Conservation (phyloP, 768 basidiomycete species). For the Rhodocollybia butyracea region DNA sequence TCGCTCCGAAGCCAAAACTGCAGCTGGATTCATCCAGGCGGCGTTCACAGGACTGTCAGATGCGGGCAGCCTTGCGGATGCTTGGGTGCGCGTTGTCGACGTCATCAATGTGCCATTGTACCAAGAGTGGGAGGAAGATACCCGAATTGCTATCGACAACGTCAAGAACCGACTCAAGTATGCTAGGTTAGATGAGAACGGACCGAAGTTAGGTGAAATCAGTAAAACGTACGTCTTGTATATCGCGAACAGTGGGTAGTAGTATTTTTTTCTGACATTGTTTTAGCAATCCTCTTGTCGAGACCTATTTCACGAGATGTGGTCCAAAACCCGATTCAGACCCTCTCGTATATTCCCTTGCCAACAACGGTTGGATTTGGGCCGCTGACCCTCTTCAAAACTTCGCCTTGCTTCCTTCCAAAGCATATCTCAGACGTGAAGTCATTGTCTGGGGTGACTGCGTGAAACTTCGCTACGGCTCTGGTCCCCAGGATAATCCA, state of each 20-base stretch:
- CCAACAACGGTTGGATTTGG: constrained; percentile 99
- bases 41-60: constrained; percentile 52
- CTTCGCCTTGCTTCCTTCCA: constrained; percentile 90
- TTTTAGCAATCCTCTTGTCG: constrained; percentile 77
- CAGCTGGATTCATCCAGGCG: constrained; percentile 74
- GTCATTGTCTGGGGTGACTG: constrained; percentile 99
- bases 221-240: constrained; percentile 54
- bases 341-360: constrained; percentile 70
- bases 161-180: constrained; percentile 79
- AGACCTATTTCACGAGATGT: constrained; percentile 90
- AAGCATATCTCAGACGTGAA: constrained; percentile 92
- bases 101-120: constrained; percentile 89
- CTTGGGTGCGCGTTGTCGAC: constrained; percentile 79
- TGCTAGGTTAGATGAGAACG: constrained; percentile 75
- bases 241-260: not conserved
- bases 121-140: constrained; percentile 82
- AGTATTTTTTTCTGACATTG: constrained; percentile 4
- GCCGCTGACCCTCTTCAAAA: constrained; percentile 90
- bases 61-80: constrained; percentile 54
- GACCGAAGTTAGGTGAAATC: constrained; percentile 83
- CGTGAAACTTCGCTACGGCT: constrained; percentile 95
- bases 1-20: constrained; percentile 54
- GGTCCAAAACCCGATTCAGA: constrained; percentile 38
- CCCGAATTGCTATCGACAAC: constrained; percentile 65
- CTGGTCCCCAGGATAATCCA: constrained; percentile 74